Evolutionary conservation across 2,329 filamentous ascomycete species (phyloP), one percentile per base, ranked within the genome.

Genomic region (Neofusicoccum parvum): DNA sequence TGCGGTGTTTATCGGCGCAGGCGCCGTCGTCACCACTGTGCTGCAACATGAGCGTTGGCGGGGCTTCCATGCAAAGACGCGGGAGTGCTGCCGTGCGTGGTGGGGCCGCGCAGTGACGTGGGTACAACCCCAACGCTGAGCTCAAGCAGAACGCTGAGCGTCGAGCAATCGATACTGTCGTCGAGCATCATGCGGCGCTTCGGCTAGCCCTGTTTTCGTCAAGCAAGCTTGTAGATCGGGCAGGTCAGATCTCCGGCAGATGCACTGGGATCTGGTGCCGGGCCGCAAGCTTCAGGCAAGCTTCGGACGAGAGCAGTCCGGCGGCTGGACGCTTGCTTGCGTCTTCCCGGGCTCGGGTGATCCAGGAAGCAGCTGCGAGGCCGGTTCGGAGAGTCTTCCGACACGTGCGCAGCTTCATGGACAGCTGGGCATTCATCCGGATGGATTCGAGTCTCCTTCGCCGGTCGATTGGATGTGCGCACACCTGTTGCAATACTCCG

Each of bases 191-290:
- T 15, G 10, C n/a, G 11, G 14, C 9, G 20, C 9, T 9, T 17
- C n/a, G 37, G 14, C 12, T 20, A 17, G 54, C 27, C 41, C 23
- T 37, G 37, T 43, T 23, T 32, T 58, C 20, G 39, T 34, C 36
- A 23, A 34, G 11, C 39, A 60, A 39, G 56, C 32, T 48, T 48
- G 56, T 12, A 36, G 56, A 60, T 60, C 56, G 41, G 12, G 15
- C 7, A 48, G 27, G 56, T 23, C 23, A 23, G 56, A 60, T 60
- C 43, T 46, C 43, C 56, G 56, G 43, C 43, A 60, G 56, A 48
- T 48, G 56, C 56, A 23, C 39, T 46, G 45, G 54, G 54, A 59
- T 59, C 54, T 46, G 27, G n/a, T 48, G 56, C 56, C 32, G 56
- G 41, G 27, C 10, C n/a, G 43, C 23, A 48, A 60, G 27, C 27